Evolutionary conservation across 73 alveolate genomes (phyloP).

Genomic region (Blepharisma japonicum): DNA sequence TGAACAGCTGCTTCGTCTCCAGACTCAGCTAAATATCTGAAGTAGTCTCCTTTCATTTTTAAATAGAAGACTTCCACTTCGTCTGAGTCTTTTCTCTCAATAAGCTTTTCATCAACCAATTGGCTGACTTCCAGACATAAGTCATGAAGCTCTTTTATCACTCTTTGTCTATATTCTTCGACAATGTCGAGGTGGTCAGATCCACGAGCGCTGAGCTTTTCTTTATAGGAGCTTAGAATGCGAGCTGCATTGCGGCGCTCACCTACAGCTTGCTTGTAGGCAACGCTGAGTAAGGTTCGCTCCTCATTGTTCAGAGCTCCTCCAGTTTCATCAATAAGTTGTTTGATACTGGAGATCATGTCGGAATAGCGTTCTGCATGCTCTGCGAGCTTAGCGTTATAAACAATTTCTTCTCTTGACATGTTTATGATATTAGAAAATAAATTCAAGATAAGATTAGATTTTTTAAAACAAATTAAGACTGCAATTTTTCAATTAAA

Average conservation of each 20-base stretch:
- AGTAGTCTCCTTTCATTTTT: constrained; percentile 80
- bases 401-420: constrained; percentile 56
- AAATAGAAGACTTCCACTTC: constrained; percentile 72
- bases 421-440: constrained; percentile 12
- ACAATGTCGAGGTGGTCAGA: constrained; percentile 34
- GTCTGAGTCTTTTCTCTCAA: constrained; percentile 49
- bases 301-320: constrained; percentile 67
- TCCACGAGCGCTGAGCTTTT: constrained; percentile 53
- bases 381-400: constrained; percentile 69
- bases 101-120: constrained; percentile 49
- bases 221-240: constrained; percentile 72
- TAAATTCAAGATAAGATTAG: too few species aligned
- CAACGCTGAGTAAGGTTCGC: constrained; percentile 66
- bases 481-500: too few species aligned
- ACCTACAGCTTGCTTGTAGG: constrained; percentile 62
- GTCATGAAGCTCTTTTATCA: constrained; percentile 63
- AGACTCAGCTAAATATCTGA: constrained; percentile 75
- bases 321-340: constrained; percentile 53
- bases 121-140: constrained; percentile 58
- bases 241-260: constrained; percentile 57
- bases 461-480: too few species aligned
- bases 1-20: constrained; percentile 62
- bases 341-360: constrained; percentile 65
- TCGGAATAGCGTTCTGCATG: constrained; percentile 75
- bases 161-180: constrained; percentile 55